Evolutionary conservation across 2,329 filamentous ascomycete genomes (phyloP), one percentile per base, ranked within the genome.

Genomic region (Phialocephala sp.): DNA sequence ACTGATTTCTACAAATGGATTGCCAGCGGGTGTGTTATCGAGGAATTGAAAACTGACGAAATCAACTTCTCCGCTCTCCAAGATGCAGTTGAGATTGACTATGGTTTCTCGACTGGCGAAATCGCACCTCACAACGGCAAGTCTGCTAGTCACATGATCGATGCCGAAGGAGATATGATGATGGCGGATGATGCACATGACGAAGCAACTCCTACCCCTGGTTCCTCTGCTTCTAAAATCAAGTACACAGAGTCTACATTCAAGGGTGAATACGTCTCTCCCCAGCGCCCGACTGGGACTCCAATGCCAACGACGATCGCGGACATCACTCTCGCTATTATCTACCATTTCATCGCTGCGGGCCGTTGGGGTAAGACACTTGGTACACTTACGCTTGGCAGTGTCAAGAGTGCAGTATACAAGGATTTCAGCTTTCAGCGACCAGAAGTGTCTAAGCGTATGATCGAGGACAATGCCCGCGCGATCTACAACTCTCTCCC

Each of bases 251-350:
- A 32, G 27, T 32, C 6, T 32, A 20, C 55, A 5, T 45, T 4
- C 36, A 47, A 59, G 22, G 43, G 43, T 1, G 32, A 24, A 41
- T 64, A 64, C 24, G 18, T 47, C 27, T 64, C 62, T 4, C 27
- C 20, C 1, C 22, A 60, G 9, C 52, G 15, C 6, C 62, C 62
- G 9, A 22, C 11, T 41, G 56, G 62, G 15, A 20, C 45, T 24
- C 45, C 45, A 15, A 41, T 37, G 12, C 22, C 12, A 11, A 11
- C 14, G 22, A 24, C 20, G 11, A 55, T 36, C 24, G 14, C 43
- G 15, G 36, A 43, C 18, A 24, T 8, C 14, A 43, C 37, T n/a
- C 56, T 36, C 9, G 47, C 57, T 11, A 15, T 64, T 5, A 56
- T 60, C 24, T 55, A 47, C 24, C 62, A 64, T 15, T 20, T n/a